A percentile compares a stretch with the other conserved stretches of the same genome.
phyloP scores from a whole-genome alignment of 1,139 yeast species.

The Chernovozyma sophiae-reginae region DNA sequence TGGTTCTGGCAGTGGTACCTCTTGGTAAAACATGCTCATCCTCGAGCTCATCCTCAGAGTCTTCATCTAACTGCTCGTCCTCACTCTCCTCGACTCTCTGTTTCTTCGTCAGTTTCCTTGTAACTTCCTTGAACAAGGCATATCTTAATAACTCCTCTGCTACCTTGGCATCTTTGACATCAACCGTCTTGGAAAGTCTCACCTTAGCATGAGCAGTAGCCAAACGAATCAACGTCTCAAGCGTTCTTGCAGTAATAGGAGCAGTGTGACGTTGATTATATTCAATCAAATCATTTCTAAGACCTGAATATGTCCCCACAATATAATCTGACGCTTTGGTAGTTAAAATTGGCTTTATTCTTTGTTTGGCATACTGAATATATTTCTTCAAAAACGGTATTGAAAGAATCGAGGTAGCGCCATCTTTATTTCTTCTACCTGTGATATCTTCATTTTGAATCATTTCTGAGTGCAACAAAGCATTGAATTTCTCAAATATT shows the following conservation, averaged over 20 bases:
- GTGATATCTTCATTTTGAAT: constrained; percentile 24
- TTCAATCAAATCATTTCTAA: constrained; percentile 77
- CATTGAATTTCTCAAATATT: constrained; percentile 79
- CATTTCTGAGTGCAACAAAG: constrained; percentile 80
- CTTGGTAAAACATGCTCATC: constrained; percentile 19
- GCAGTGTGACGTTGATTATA: constrained; percentile 78
- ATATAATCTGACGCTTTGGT: constrained; percentile 77
- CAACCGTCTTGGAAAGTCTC: constrained; percentile 71
- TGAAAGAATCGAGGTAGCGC: constrained; percentile 62
- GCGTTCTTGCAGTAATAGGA: constrained; percentile 96
- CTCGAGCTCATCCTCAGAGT: constrained; percentile 15
- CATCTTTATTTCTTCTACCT: constrained; percentile 23
- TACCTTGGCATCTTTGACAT: constrained; percentile 73
- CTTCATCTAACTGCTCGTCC: constrained; percentile 13
- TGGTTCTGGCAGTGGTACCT: constrained; percentile 17
- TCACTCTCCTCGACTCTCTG: constrained; percentile 20
- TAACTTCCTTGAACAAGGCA: constrained; percentile 79
- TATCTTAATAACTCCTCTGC: constrained; percentile 84
- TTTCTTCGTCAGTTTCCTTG: constrained; percentile 34
- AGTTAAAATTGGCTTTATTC: constrained; percentile 79
- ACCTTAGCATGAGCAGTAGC: constrained; percentile 97
- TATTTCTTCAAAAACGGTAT: constrained; percentile 89
- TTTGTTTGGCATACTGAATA: constrained; percentile 88
- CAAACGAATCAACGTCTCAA: constrained; percentile 92
- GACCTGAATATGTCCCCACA: constrained; percentile 71